Evolutionary conservation across 768 basidiomycete genomes (phyloP).

Genomic region (Neoboletus subvelutipes): DNA sequence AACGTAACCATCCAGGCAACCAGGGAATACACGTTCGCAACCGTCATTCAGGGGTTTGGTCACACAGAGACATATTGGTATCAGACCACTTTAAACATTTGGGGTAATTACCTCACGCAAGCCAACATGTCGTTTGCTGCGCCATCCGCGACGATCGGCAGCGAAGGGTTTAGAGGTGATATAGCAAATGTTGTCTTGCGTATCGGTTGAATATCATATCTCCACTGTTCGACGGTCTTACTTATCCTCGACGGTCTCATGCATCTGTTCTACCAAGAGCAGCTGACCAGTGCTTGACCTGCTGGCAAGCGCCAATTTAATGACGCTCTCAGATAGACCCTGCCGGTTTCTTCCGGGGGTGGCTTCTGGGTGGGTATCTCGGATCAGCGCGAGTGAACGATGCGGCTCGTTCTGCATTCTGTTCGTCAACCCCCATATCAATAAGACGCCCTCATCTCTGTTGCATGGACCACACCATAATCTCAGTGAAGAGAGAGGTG

Average conservation of each 20-base stretch:
- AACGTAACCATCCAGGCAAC: constrained; percentile 40
- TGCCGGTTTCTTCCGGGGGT: neutral
- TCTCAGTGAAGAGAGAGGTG: neutral
- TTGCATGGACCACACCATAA: neutral
- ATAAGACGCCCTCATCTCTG: neutral
- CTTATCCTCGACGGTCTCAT: neutral
- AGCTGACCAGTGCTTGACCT: neutral
- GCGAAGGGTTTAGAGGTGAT: constrained; percentile 35
- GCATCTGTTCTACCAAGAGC: neutral
- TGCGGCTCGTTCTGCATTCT: neutral
- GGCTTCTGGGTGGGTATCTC: neutral
- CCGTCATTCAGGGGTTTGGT: constrained; percentile 21
- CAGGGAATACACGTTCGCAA: constrained; percentile 35
- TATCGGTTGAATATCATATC: constrained; percentile 15
- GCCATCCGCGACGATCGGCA: constrained; percentile 37
- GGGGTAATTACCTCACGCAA: constrained; percentile 38
- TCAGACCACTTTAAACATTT: constrained; percentile 38
- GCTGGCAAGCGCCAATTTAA: neutral
- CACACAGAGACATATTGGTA: constrained; percentile 31
- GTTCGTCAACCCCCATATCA: neutral
- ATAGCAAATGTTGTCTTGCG: constrained; percentile 31
- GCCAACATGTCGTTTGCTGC: constrained; percentile 48
- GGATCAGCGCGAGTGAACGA: neutral
- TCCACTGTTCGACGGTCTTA: too few species aligned
- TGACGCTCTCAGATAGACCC: neutral